Percentiles rank a stretch among this genome's conserved stretches.
These are phyloP conservation scores for Arabis alpina DNA, from an alignment of 345 rosid species.

Conservation along the genomic window DNA sequence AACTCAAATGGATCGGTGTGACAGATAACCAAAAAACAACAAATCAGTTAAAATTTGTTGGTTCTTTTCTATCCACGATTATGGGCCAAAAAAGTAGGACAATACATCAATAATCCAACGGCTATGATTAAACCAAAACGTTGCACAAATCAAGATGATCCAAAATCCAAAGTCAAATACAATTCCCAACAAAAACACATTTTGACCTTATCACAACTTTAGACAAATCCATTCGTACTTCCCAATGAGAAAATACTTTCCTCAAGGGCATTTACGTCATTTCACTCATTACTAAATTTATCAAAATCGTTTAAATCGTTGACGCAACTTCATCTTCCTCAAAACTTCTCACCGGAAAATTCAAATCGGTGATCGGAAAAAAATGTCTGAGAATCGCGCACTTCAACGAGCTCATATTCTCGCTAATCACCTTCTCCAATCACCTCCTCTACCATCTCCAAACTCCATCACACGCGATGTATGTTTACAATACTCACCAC, in stretches of 20 bases:
- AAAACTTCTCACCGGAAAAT: neutral
- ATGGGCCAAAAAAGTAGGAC: neutral
- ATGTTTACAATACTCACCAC: conserved; percentile 68
- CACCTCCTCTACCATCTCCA: conserved; percentile 23
- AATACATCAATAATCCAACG: conserved; percentile 9
- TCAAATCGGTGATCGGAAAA: neutral
- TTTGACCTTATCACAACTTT: conserved; percentile 17
- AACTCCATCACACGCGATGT: conserved; percentile 44
- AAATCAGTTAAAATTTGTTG: neutral
- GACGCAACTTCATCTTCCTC: conserved; percentile 1
- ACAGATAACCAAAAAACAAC: neutral
- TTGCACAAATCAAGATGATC: neutral
- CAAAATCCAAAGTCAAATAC: neutral
- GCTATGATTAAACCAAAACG: conserved; percentile 21
- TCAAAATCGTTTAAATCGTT: neutral
- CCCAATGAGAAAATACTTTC: conserved; percentile 5
- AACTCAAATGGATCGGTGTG: conserved; percentile 1
- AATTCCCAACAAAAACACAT: neutral
- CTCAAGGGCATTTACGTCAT: conserved; percentile 10
- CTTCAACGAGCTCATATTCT: conserved; percentile 57
- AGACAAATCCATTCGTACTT: conserved; percentile 3
- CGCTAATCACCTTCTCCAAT: conserved; percentile 57
- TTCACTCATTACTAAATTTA: neutral
- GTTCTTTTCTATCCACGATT: neutral
- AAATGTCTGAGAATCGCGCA: conserved; percentile 51